Base-by-base conservation (phyloP, 495 filamentous ascomycete species). In the Amniculicola lignicola region DNA sequence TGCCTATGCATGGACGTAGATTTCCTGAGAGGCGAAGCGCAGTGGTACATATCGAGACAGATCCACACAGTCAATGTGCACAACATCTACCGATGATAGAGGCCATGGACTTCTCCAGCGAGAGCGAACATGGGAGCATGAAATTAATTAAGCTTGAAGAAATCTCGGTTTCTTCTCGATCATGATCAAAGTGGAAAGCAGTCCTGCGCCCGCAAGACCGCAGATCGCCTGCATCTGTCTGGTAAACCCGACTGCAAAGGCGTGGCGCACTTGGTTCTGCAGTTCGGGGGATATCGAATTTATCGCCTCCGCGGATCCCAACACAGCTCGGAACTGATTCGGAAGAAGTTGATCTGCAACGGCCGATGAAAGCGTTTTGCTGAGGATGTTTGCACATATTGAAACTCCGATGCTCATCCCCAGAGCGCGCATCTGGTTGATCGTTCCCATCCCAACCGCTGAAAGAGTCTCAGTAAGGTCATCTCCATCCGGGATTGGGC, bases 341-440 rank as follows among this genome's bases (percentile, higher is more conserved):
- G 40, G 28, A 15, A 4, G 1, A 12, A 47, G 29, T 2, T 29
- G 1, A 2, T 18, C 41, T 23, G 4, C 9, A 9, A 47, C 29
- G 27, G 10, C 1, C 3, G 24, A 12, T 3, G 40, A 27, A 12
- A 55, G 14, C 23, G 23, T 4, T 21, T 47, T 41, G 31, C 29
- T 46, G 4, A 55, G 40, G n/a, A 47, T 55, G 42, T 55, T 47
- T 12, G 51, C 40, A 22, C 51, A 55, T 11, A 47, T 42, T 4
- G 51, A 22, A 23, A 55, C 41, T 10, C 51, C 40, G 41, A 55
- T 38, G 15, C 40, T 46, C n/a, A 19, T 29, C 4, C 51, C 51
- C 3, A 55, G 22, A 12, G 19, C 42, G 11, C 51, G 51, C 23
- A 39, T 14, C 28, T 47, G 51, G 31, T 55, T 46, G 40, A 23